A percentile compares a stretch with the other conserved stretches of the same genome.
Evolutionary conservation across 2,329 filamentous ascomycete species (phyloP).

Genomic region (Epichloe scottii): DNA sequence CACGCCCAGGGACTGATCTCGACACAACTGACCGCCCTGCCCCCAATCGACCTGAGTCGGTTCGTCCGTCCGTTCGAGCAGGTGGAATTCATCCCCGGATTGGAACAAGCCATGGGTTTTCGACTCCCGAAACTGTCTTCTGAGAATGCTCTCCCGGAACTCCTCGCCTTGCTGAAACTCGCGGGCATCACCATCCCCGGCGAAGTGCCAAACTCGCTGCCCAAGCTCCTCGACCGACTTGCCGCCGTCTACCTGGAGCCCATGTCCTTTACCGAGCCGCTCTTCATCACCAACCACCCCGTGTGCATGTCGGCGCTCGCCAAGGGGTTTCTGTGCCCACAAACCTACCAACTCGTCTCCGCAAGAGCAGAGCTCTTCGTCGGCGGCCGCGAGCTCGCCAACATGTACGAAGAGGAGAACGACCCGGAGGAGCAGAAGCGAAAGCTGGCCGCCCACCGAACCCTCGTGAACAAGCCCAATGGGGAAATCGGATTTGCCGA

Average conservation of each 20-base stretch:
- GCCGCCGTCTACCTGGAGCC: conserved; percentile 68
- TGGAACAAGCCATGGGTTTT: conserved; percentile 56
- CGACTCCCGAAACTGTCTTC: conserved; percentile 51
- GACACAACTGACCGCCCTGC: conserved; percentile 32
- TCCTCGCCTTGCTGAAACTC: conserved; percentile 42
- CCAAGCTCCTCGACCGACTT: conserved; percentile 67
- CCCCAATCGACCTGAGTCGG: conserved; percentile 33
- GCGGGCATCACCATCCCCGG: conserved; percentile 53
- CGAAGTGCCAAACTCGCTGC: conserved; percentile 44
- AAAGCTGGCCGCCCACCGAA: conserved; percentile 57
- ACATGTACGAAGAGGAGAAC: conserved; percentile 98
- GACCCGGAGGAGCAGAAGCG: conserved; percentile 72
- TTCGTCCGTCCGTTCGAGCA: conserved; percentile 47
- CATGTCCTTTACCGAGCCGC: conserved; percentile 50
- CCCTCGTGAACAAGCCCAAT: conserved; percentile 22
- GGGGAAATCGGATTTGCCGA: conserved; percentile 19
- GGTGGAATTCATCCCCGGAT: conserved; percentile 69
- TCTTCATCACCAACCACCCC: conserved; percentile 84
- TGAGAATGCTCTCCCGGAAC: conserved; percentile 41
- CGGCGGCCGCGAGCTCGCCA: conserved; percentile 68
- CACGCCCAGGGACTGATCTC: conserved; percentile 35
- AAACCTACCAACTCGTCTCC: conserved; percentile 58
- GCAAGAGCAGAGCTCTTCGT: conserved; percentile 81
- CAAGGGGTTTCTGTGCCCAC: conserved; percentile 67
- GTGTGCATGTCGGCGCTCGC: conserved; percentile 83